These are phyloP conservation scores for Neonectria magnoliae DNA, from an alignment of 2,329 filamentous ascomycete species.

Conservation along the genomic window DNA sequence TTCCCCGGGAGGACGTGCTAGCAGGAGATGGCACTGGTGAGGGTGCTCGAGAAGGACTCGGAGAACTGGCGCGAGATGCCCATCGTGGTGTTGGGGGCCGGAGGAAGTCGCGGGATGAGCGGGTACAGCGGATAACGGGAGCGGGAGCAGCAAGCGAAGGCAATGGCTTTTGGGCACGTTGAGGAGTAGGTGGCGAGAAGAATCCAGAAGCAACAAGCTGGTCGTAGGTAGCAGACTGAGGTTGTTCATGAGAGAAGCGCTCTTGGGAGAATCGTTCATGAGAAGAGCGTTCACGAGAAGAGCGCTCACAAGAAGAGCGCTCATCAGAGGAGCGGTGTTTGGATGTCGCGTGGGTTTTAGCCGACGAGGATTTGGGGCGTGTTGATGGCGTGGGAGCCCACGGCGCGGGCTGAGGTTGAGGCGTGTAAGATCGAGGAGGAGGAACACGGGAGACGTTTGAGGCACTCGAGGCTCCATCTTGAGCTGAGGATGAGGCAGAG, in stretches of 20 bases:
- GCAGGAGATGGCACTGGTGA: constrained; percentile 46
- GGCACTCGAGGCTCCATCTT: constrained; percentile 4
- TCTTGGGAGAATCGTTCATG: background rate
- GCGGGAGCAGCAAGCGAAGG: constrained; percentile 34
- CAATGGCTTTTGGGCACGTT: constrained; percentile 27
- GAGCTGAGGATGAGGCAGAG: constrained; percentile 18
- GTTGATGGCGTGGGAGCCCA: constrained; percentile 25
- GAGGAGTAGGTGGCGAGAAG: constrained; percentile 37
- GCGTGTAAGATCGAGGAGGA: constrained; percentile 27
- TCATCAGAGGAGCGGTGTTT: constrained; percentile 23
- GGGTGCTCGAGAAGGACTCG: constrained; percentile 30
- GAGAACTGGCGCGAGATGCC: constrained; percentile 38
- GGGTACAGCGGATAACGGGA: constrained; percentile 29
- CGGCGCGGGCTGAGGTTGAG: constrained; percentile 22
- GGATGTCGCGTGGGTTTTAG: constrained; percentile 23
- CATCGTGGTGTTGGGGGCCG: constrained; percentile 41
- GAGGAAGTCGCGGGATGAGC: constrained; percentile 29
- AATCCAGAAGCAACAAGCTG: constrained; percentile 41
- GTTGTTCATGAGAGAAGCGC: constrained; percentile 16
- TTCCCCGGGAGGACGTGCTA: constrained; percentile 56
- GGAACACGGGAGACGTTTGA: constrained; percentile 5
- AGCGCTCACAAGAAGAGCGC: no score
- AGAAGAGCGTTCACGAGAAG: no score
- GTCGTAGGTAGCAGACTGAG: constrained; percentile 38
- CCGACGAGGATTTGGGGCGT: constrained; percentile 25